Conservation (phyloP, 2,329 filamentous ascomycete species). For the Botrytis aclada region DNA sequence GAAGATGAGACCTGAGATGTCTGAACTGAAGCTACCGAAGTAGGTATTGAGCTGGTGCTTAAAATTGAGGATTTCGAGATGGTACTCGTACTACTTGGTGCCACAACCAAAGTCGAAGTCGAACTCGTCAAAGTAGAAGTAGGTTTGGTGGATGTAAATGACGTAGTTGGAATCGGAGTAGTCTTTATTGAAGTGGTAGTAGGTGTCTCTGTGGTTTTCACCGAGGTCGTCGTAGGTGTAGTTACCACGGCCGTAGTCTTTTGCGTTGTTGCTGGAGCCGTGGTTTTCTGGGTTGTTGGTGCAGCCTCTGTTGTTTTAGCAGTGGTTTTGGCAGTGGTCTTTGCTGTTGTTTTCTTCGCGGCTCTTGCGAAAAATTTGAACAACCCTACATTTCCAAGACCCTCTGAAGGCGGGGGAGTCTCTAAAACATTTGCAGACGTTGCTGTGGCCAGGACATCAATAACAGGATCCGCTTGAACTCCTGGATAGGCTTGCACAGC, state of each 20-base stretch:
- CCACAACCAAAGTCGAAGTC: neutral
- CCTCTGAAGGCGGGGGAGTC: neutral
- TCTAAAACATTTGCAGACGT: neutral
- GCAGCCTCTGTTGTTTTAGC: neutral
- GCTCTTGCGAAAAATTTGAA: constrained; percentile 16
- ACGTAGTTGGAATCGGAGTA: neutral
- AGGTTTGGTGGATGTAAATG: neutral
- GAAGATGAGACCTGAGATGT: neutral
- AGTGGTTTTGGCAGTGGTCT: neutral
- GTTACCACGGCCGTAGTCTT: neutral
- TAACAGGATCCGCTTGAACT: neutral
- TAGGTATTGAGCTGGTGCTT: neutral
- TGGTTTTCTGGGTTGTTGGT: neutral
- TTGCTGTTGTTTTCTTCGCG: neutral
- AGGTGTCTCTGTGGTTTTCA: neutral
- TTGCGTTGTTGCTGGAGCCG: neutral
- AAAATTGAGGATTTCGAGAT: neutral
- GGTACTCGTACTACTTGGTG: neutral
- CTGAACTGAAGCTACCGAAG: neutral
- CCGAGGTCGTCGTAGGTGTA: neutral
- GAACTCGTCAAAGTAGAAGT: neutral
- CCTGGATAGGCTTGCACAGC: constrained; percentile 7
- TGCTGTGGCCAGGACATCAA: neutral
- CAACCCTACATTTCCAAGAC: neutral
- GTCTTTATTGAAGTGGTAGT: neutral